Percentiles rank a stretch among this genome's conserved stretches.
These are phyloP conservation scores for Fagus sylvatica DNA, from an alignment of 306 rosid genomes.

Conservation along the genomic window DNA sequence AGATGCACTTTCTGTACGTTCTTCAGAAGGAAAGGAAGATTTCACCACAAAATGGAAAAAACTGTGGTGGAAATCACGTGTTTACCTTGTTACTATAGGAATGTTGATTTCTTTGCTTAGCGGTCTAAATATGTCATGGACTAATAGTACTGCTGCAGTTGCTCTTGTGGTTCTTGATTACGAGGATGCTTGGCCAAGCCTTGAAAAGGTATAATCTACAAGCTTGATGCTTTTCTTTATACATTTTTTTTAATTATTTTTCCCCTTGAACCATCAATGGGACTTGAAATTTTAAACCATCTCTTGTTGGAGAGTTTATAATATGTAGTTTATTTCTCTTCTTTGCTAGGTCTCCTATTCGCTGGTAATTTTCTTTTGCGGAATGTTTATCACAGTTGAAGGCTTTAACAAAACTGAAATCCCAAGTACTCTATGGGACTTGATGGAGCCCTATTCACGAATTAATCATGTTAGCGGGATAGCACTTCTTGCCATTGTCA, in stretches of 20 bases:
- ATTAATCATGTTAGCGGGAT: constrained; percentile 55
- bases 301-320: constrained; percentile 5
- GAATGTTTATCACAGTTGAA: constrained; percentile 88
- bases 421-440: constrained; percentile 78
- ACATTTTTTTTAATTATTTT: no score
- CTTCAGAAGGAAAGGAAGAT: constrained; percentile 34
- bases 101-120: constrained; percentile 74
- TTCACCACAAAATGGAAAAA: constrained; percentile 42
- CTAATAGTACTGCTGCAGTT: constrained; percentile 74
- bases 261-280: not conserved
- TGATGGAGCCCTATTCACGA: constrained; percentile 69
- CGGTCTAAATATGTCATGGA: constrained; percentile 89
- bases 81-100: constrained; percentile 71
- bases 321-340: constrained; percentile 16
- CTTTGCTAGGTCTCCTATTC: constrained; percentile 84
- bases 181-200: constrained; percentile 76
- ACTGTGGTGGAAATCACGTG: constrained; percentile 61
- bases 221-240: not conserved
- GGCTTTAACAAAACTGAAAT: constrained; percentile 92
- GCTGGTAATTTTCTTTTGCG: constrained; percentile 86
- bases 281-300: not conserved
- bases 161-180: constrained; percentile 88
- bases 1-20: constrained; percentile 17
- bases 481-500: constrained; percentile 66
- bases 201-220: constrained; percentile 67